Base-by-base conservation (phyloP, 345 rosid genomes). In the Physaria fendleri region DNA sequence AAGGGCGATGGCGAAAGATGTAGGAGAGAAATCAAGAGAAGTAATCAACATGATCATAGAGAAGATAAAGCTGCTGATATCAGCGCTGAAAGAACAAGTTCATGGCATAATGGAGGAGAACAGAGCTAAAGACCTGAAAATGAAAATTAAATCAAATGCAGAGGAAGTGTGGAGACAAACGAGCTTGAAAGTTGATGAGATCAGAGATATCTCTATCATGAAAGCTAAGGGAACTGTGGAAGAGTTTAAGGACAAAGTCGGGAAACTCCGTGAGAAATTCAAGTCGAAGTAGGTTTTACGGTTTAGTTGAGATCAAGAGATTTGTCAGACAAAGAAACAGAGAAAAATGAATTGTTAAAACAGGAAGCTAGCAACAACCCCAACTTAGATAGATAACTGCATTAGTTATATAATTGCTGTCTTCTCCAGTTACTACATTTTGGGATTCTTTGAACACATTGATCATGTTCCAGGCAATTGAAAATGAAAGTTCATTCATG, bases 181-280 rank as follows among this genome's bases (percentile, higher is more conserved):
- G 8, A 18, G 53, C 60, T 35, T 9, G 4, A 65, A 14, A 61
- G 51, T 73, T 16, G 61, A 47, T 37, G 84, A 79, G 65, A 63
- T 71, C 21, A 71, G 63, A 56, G 15, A 17, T 46, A 70, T 41
- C 34, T 47, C 76, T 23, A 11, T 68, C 34, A 33, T 32, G 49
- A 80, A 78, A 62, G 65, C 73, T 13, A 62, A 61, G 69, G 76
- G 25, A 68, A 78, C 80, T 5, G 46, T 76, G 3, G 74, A 77
- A 64, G 96, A 92, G 59, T 79, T 88, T 66, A 77, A 78, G 49
- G 83, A 65, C 15, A 82, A 81, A 21, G 82, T 92, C 5, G 85
- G 71, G 73, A 85, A 79, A 76, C 74, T 85, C 20, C 66, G 82
- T 24, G 87, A 87, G 55, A 92, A 62, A 64, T 77, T 92, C 67